Evolutionary conservation across 352 stramenopile genomes (phyloP).

Genomic region (Globisporangium nunn): DNA sequence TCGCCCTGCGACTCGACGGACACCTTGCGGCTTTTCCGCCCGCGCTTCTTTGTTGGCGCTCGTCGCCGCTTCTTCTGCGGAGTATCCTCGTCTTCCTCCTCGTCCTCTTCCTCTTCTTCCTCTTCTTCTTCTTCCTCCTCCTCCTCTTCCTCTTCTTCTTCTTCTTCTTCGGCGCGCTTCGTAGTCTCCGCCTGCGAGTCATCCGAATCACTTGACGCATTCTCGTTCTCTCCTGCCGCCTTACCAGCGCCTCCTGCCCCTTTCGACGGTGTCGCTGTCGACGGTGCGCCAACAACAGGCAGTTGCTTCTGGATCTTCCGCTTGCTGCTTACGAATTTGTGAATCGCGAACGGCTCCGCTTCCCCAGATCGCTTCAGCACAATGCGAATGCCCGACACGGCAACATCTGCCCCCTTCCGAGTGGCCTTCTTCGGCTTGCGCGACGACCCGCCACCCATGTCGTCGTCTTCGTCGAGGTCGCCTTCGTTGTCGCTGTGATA

Average conservation of each 20-base stretch:
- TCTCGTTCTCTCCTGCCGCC: slow-evolving; percentile 25
- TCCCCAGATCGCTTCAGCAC: slow-evolving; percentile 18
- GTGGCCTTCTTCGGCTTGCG: slow-evolving; percentile 4
- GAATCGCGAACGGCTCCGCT: slow-evolving; percentile 21
- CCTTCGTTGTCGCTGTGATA: slow-evolving; percentile 48
- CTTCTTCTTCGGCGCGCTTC: slow-evolving; percentile 17
- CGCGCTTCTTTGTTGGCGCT: slow-evolving; percentile 17
- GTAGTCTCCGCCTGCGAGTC: slow-evolving; percentile 22
- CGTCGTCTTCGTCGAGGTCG: slow-evolving; percentile 32
- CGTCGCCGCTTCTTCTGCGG: slow-evolving; percentile 17
- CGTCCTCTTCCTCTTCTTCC: slow-evolving; percentile 19
- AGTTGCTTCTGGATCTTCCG: slow-evolving; percentile 41
- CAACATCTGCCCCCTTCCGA: neutral
- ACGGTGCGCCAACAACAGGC: slow-evolving; percentile 9
- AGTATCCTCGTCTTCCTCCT: slow-evolving; percentile 25
- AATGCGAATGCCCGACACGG: slow-evolving; percentile 36
- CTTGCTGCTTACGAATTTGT: slow-evolving; percentile 33
- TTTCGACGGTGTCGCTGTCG: slow-evolving; percentile 12
- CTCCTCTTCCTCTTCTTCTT: slow-evolving; percentile 39
- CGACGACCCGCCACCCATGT: slow-evolving; percentile 11
- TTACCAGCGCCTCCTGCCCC: neutral
- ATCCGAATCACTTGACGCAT: slow-evolving; percentile 22
- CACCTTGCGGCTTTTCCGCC: slow-evolving; percentile 25
- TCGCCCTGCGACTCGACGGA: slow-evolving; percentile 58
- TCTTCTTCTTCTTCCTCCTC: slow-evolving; percentile 34